Base-by-base conservation (phyloP, 2,329 filamentous ascomycete genomes). In the Drechmeria coniospora region DNA sequence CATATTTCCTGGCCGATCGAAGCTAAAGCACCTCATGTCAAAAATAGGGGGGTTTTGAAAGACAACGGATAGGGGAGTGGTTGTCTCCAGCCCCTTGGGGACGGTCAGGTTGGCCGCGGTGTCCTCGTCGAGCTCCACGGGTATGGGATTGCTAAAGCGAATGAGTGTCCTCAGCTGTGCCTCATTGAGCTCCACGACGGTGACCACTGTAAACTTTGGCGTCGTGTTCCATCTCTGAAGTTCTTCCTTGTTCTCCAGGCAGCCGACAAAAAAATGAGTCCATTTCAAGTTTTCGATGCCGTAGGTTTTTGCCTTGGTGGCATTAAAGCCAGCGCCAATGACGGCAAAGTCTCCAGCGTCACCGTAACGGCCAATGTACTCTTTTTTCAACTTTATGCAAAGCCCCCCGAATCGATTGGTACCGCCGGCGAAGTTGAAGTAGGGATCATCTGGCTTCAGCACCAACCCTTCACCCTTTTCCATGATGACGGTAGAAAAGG, bases 321-420 rank as follows among this genome's bases (percentile, higher is more conserved):
- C 55, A 37, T 83, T 68, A 39, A 78, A 84, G 12, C 71, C 70
- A 5, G 72, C 84, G 1, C 81, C 84, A 3, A 93, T 57, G 2
- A 87, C 63, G 2, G 79, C 75, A 44, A 93, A 80, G 47, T 93
- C 86, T 8, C 79, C 79, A 17, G 83, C 71, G 34, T 92, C 84
- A 1, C 83, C 82, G 45, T 87, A 70, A 3, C 72, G 72, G 15
- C 66, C 62, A 21, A 92, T 54, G 41, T 92, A 92, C 43, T 90
- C 81, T 42, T 83, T 83, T 50, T 93, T 93, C 23, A 93, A 51
- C 51, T 93, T 93, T 43, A 93, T 80, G 46, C 73, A 78, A 31
- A 56, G 61, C 10, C 57, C 57, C 3, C 50, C 44, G 32, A 56
- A 57, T 17, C 59, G 36, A 40, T 53, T 39, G 23, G 41, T 40